Evolutionary conservation across 225 moss, liverwort and hornwort genomes (phyloP), one percentile per base, ranked within the genome.

Genomic region (Polytrichum commune): DNA sequence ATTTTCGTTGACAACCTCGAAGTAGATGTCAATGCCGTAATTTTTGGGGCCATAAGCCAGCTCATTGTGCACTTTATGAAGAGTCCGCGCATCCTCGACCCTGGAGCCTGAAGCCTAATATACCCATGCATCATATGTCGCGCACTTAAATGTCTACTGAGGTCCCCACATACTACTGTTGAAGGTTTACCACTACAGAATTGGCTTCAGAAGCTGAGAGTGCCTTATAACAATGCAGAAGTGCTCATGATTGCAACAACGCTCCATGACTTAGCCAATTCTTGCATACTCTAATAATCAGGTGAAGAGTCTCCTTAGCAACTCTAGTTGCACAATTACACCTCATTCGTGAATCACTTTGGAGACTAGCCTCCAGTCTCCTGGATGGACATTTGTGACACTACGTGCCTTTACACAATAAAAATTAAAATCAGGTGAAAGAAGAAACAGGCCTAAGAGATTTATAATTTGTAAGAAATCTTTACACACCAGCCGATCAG

Each of bases 11-110:
- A 73, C 71, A 70, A 70, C 73, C 73, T 83, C 79, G 71, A 97
- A 92, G 75, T 86, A 97, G 67, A 91, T 87, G 71, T 91, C 79
- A 72, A 90, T 68, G 74, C 89, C 66, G 84, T 85, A 78, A 76
- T 69, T 70, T 90, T 90, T 77, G 74, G 82, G 71, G 77, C 84
- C 92, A 67, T 84, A 94, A 33, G 84, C 54, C 19, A 97, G 88
- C 86, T 97, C 94, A 71, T 84, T 84, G 71, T 88, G 92, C 73
- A 92, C 80, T 74, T 86, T 86, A 66, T 89, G 77, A 62, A 97
- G 82, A 24, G 83, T 85, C 54, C 76, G 81, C 53, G 82, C 76
- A 55, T 89, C 97, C 53, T 83, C 86, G 38, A 94, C 90, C 70
- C 81, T 66, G 75, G 89, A 82, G 82, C 92, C 97, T 79, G 76